Evolutionary conservation across 2,329 filamentous ascomycete species (phyloP).

Genomic region (Cytospora piceicola): DNA sequence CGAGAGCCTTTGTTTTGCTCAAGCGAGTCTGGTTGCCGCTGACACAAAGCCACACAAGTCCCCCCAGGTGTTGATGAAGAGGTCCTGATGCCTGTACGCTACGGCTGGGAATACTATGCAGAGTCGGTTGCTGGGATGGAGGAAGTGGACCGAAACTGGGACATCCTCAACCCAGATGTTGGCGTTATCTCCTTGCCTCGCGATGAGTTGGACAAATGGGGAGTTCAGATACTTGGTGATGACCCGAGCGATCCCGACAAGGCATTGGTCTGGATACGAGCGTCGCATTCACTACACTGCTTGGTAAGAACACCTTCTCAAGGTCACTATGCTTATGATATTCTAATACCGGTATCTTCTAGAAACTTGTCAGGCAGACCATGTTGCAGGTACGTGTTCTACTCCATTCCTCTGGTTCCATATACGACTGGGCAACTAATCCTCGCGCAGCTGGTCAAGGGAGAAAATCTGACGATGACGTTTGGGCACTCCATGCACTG

Average conservation of each 20-base stretch:
- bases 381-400: too few relatives aligned
- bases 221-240: background rate
- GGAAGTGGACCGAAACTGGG: conserved; percentile 8
- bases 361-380: too few relatives aligned
- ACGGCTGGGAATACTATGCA: conserved; percentile 7
- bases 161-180: background rate
- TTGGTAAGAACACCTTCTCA: background rate
- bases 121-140: conserved; percentile 4
- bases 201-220: background rate
- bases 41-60: too few relatives aligned
- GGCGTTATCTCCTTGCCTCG: conserved; percentile 2
- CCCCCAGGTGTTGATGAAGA: conserved; percentile 1
- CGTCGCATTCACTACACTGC: background rate
- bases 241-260: background rate
- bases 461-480: too few relatives aligned
- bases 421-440: too few relatives aligned
- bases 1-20: too few relatives aligned
- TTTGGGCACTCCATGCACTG: too few relatives aligned
- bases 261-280: background rate
- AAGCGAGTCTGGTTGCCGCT: too few relatives aligned
- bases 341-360: too few relatives aligned
- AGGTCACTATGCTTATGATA: too few relatives aligned
- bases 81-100: background rate
- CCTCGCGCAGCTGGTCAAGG: too few relatives aligned
- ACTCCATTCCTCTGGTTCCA: too few relatives aligned